Percentiles rank a stretch among this genome's conserved stretches.
phyloP scores from a whole-genome alignment of 495 filamentous ascomycete genomes.

The Neurospora sp. region DNA sequence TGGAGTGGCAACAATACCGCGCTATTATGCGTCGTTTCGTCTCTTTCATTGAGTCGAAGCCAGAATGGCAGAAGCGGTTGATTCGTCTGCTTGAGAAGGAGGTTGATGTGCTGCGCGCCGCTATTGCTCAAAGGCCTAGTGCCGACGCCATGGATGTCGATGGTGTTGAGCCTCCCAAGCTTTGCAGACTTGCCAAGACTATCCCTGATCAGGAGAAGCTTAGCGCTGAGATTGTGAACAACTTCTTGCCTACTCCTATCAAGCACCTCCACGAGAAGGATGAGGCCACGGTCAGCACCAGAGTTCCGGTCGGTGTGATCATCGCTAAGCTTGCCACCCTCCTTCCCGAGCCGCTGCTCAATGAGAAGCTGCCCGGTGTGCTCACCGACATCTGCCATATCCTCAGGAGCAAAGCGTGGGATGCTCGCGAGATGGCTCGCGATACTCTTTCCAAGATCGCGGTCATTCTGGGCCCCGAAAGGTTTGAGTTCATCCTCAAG shows the following conservation, averaged over 20 bases:
- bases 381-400: constrained; percentile 89
- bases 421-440: constrained; percentile 80
- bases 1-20: constrained; percentile 89
- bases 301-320: constrained; percentile 78
- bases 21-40: constrained; percentile 72
- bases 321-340: constrained; percentile 76
- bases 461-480: constrained; percentile 63
- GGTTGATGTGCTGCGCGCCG: constrained; percentile 57
- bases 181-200: constrained; percentile 45
- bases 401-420: constrained; percentile 76
- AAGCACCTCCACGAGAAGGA: constrained; percentile 88
- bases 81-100: constrained; percentile 71
- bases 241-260: constrained; percentile 64
- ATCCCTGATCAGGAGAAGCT: constrained; percentile 63
- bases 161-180: constrained; percentile 15
- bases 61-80: constrained; percentile 75
- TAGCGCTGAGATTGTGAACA: constrained; percentile 58
- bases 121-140: constrained; percentile 35
- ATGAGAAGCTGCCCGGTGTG: constrained; percentile 64
- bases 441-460: constrained; percentile 80
- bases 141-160: constrained; percentile 31
- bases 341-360: constrained; percentile 60
- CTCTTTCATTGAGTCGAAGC: constrained; percentile 67
- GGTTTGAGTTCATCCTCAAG: constrained; percentile 87
- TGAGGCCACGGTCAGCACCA: constrained; percentile 81